Conservation (phyloP, 2,329 filamentous ascomycete genomes). For the Fusarium abutilonis region DNA sequence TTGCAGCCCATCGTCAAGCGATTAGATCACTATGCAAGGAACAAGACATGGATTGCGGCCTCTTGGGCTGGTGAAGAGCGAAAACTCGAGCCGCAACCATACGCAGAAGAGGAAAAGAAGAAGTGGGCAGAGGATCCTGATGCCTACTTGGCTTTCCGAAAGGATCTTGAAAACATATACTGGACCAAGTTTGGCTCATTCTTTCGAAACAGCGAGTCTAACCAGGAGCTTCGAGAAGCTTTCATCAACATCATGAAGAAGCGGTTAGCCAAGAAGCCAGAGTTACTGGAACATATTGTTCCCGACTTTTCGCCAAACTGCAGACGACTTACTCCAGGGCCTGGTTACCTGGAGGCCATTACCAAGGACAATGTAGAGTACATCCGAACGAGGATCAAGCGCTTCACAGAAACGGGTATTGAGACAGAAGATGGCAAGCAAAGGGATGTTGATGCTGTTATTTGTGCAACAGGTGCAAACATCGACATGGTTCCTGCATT, state of each 20-base stretch:
- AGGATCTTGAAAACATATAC: constrained; percentile 67
- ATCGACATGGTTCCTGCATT: constrained; percentile 68
- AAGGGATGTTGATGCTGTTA: constrained; percentile 69
- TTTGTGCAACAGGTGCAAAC: constrained; percentile 76
- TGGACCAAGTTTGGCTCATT: constrained; percentile 67
- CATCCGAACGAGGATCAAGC: constrained; percentile 65
- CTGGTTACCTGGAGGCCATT: constrained; percentile 73
- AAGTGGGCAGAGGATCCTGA: constrained; percentile 66
- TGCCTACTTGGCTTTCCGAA: constrained; percentile 68
- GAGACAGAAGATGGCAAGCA: constrained; percentile 66
- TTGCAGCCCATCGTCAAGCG: constrained; percentile 59
- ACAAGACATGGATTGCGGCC: constrained; percentile 73
- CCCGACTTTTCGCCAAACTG: constrained; percentile 73
- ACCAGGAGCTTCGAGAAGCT: constrained; percentile 57
- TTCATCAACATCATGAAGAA: constrained; percentile 62
- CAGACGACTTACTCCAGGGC: constrained; percentile 71
- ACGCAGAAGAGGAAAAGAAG: constrained; percentile 64
- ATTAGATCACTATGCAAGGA: constrained; percentile 72
- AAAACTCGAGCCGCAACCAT: constrained; percentile 65
- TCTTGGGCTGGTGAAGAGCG: constrained; percentile 67
- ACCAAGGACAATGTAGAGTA: constrained; percentile 70
- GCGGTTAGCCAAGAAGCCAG: constrained; percentile 63
- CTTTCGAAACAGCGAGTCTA: constrained; percentile 63
- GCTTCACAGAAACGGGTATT: constrained; percentile 69
- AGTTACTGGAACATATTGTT: constrained; percentile 64